Percentiles rank a stretch among this genome's conserved stretches.
phyloP scores from a whole-genome alignment of 257 asterid genomes.

The Solanum dulcamara region DNA sequence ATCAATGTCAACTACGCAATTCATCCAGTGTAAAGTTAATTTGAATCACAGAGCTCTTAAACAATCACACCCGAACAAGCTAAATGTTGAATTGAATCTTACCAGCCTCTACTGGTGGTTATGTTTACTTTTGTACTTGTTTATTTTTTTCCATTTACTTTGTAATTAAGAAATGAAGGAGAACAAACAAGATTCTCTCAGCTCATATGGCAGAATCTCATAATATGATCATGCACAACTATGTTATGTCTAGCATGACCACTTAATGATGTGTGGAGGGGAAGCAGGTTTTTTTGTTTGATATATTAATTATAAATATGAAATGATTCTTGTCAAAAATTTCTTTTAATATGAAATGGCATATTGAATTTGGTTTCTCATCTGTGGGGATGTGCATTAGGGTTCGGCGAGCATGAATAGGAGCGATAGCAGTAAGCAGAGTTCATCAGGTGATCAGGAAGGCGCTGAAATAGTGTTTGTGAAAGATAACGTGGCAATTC shows the following conservation, averaged over 20 bases:
- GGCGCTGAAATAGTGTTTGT: constrained; percentile 67
- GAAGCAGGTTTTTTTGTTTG: not conserved
- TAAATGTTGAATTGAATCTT: not conserved
- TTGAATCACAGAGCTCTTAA: not conserved
- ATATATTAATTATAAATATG: not conserved
- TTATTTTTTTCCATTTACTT: not conserved
- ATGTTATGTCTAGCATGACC: not conserved
- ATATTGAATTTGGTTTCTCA: not conserved
- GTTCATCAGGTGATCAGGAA: constrained; percentile 54
- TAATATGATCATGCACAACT: not conserved
- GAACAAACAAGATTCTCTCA: not conserved
- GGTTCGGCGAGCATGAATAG: constrained; percentile 47
- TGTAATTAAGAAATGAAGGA: not conserved
- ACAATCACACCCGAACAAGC: not conserved
- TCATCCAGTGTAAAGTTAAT: not conserved
- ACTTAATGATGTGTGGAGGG: not conserved
- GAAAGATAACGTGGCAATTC: constrained; percentile 93
- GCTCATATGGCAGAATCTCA: not conserved
- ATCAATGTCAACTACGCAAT: not conserved
- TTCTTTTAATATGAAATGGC: not conserved
- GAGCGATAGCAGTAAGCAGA: constrained; percentile 40
- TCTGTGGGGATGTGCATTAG: constrained; percentile 22
- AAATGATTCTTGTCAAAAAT: not conserved
- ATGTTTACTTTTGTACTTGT: not conserved
- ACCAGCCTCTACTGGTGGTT: not conserved